Conservation (phyloP, 2,329 filamentous ascomycete species). For the Colletotrichum sp. region DNA sequence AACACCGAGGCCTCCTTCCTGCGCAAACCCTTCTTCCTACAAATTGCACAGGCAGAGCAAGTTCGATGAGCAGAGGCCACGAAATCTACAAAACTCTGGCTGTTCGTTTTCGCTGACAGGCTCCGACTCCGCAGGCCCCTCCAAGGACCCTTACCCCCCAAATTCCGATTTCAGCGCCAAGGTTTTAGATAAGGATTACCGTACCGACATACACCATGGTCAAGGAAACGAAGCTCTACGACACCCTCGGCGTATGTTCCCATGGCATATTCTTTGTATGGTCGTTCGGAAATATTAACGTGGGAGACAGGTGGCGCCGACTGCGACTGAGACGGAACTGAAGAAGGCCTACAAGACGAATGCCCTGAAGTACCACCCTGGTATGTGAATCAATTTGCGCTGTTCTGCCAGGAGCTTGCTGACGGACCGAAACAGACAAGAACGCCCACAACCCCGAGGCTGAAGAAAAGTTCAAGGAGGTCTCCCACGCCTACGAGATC, state of each 20-base stretch:
- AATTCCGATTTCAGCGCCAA: not conserved
- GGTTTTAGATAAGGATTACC: slow-evolving; percentile 7
- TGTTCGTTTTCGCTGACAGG: not conserved
- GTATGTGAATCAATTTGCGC: slow-evolving; percentile 52
- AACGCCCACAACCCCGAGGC: slow-evolving; percentile 92
- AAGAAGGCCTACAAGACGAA: slow-evolving; percentile 90
- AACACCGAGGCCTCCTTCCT: not conserved
- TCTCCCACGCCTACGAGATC: slow-evolving; percentile 94
- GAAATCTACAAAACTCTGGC: not conserved
- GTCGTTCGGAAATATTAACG: not conserved
- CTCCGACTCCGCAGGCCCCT: not conserved
- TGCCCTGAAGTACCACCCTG: slow-evolving; percentile 84
- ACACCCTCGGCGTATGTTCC: slow-evolving; percentile 73
- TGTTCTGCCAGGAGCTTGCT: not conserved
- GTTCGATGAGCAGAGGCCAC: not conserved
- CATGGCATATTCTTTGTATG: not conserved
- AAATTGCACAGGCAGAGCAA: not conserved
- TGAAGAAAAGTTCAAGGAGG: slow-evolving; percentile 98
- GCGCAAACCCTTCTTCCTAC: not conserved
- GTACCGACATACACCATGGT: slow-evolving; percentile 59
- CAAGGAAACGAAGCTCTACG: slow-evolving; percentile 81
- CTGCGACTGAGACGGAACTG: slow-evolving; percentile 82
- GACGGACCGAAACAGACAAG: slow-evolving; percentile 71
- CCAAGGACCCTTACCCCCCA: not conserved
- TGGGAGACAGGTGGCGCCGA: slow-evolving; percentile 70